phyloP scores from a whole-genome alignment of 2,329 filamentous ascomycete genomes.

The Alternaria consortialis region DNA sequence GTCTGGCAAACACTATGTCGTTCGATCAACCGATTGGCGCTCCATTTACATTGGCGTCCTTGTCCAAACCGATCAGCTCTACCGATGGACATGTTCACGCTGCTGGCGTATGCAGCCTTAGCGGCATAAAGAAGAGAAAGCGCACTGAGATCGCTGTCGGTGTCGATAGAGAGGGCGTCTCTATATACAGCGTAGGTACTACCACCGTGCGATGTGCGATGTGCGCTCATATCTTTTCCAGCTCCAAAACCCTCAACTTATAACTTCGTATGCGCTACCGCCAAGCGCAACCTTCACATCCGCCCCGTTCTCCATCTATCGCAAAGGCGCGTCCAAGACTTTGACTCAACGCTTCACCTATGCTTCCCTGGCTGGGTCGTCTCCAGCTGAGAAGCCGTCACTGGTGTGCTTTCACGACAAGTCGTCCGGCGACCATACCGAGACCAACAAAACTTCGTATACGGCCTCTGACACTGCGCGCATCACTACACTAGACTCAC shows the following conservation, averaged over 20 bases:
- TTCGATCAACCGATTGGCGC: constrained; percentile 48
- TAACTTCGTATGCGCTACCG: constrained; percentile 69
- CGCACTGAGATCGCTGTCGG: constrained; percentile 68
- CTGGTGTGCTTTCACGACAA: constrained; percentile 66
- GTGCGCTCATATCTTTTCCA: constrained; percentile 41
- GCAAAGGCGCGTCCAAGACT: constrained; percentile 56
- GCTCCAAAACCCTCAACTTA: constrained; percentile 68
- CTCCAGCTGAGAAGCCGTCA: constrained; percentile 58
- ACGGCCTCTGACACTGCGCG: constrained; percentile 35
- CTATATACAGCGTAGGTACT: constrained; percentile 67
- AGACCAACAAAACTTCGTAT: constrained; percentile 47
- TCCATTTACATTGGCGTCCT: constrained; percentile 54
- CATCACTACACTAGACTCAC: constrained; percentile 43
- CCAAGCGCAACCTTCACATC: constrained; percentile 67
- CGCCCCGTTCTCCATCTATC: constrained; percentile 66
- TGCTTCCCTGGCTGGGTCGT: constrained; percentile 59
- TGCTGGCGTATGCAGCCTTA: constrained; percentile 62
- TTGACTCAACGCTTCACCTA: constrained; percentile 65
- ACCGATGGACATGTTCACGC: constrained; percentile 53
- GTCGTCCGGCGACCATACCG: constrained; percentile 43
- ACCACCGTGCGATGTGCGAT: constrained; percentile 3
- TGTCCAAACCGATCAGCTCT: constrained; percentile 55
- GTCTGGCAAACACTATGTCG: constrained; percentile 49
- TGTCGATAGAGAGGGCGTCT: constrained; percentile 68
- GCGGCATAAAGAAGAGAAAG: constrained; percentile 67